Base-by-base conservation (phyloP, 176 grass and related monocot species). In the Avena atlantica region DNA sequence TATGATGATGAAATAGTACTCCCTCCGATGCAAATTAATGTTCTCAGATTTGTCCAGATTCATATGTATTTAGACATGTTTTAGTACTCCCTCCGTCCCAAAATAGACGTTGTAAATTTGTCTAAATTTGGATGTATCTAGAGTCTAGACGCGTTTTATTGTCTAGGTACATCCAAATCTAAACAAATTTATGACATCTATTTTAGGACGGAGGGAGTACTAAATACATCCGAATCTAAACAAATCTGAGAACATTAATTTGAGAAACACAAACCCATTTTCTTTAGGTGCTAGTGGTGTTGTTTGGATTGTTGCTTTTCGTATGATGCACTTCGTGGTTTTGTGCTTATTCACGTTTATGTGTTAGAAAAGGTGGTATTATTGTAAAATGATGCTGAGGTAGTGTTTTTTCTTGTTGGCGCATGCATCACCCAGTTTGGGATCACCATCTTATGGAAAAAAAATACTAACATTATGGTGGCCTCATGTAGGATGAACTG, bases 401-500 rank as follows among this genome's bases (percentile, higher is more conserved):
- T 14, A 66, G 62, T 66, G 62, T 61, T 34, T 61, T 17, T 31
- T 66, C 1, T 37, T 88, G 12, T 31, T 11, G 24, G 19, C 12
- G 25, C 16, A 77, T 77, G 37, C 25, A 66, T 66, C 65, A 6
- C 17, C 44, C 76, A 74, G 60, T 53, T 25, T 72, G 68, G n/a
- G 16, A 24, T 45, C 20, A 51, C 15, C 16, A 23, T 87, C 15
- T 74, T 44, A 12, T 56, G 9, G 1, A 6, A 67, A 42, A 51
- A 56, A 42, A 52, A 49, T 47, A 64, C 60, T 49, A 12, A 86
- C 67, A 67, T 66, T 55, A 21, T 72, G 65, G 67, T 51, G 15
- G 2, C 27, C 83, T 85, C 81, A 20, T 75, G 76, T 81, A 95
- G 93, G 91, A 87, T 51, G 91, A 95, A 80, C 59, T 95, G 86